Percentiles rank a stretch among this genome's conserved stretches.
Conservation (phyloP, 192 early-diverging fungal species). For the Backusella parvicylindrica region DNA sequence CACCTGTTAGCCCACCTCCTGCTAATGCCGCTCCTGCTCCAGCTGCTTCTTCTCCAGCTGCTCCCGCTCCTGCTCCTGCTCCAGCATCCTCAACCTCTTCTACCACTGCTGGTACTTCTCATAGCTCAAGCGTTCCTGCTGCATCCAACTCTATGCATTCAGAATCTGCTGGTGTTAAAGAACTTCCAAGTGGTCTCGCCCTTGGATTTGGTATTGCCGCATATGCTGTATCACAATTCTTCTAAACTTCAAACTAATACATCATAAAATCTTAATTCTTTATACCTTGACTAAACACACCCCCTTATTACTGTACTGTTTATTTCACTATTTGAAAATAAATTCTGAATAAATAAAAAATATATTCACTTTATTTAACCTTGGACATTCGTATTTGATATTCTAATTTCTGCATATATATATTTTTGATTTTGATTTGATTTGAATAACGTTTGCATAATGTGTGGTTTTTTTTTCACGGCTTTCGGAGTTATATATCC, state of each 20-base stretch:
- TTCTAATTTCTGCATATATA: not conserved
- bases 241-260: not conserved
- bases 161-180: constrained; percentile 5
- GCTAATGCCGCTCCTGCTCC: not conserved
- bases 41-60: not conserved
- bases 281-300: not conserved
- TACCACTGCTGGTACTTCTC: not conserved
- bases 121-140: not conserved
- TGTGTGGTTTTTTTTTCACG: not conserved
- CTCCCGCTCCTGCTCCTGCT: not conserved
- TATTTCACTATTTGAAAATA: not conserved
- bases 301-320: not conserved
- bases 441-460: not conserved
- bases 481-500: not conserved
- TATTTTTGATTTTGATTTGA: not conserved
- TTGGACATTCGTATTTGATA: not conserved
- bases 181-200: not conserved
- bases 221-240: not conserved
- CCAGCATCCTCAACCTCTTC: not conserved
- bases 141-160: not conserved
- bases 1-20: not conserved
- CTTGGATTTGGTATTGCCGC: constrained; percentile 9
- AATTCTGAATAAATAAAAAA: not conserved
- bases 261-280: not conserved
- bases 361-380: not conserved